A percentile compares a stretch with the other conserved stretches of the same genome.
phyloP scores from a whole-genome alignment of 2,329 filamentous ascomycete species.

The Aspergillus fumigatus region DNA sequence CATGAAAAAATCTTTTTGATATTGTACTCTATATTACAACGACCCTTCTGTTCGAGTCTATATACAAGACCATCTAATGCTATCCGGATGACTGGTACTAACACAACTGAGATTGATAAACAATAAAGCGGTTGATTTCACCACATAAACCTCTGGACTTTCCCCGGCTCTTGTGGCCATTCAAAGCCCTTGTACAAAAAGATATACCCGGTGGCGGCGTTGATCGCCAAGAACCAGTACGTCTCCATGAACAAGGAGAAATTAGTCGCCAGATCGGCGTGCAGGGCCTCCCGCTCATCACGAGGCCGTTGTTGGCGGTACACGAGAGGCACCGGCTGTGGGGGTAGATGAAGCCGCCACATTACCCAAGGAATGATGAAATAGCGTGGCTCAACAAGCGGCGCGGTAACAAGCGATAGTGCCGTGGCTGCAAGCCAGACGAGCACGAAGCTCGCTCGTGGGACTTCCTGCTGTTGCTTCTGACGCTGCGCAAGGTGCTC shows the following conservation, averaged over 20 bases:
- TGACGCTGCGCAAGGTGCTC: slow-evolving; percentile 28
- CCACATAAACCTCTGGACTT: slow-evolving; percentile 64
- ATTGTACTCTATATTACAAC: not conserved
- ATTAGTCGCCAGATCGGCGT: slow-evolving; percentile 23
- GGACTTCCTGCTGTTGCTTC: slow-evolving; percentile 21
- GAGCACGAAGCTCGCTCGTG: slow-evolving; percentile 50
- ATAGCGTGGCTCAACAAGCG: slow-evolving; percentile 91
- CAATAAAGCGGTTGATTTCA: slow-evolving; percentile 57
- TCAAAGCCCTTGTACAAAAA: slow-evolving; percentile 21
- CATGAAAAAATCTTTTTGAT: not conserved
- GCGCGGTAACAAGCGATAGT: slow-evolving; percentile 78
- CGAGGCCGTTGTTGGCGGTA: slow-evolving; percentile 24
- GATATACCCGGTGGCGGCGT: slow-evolving; percentile 25
- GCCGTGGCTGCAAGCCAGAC: slow-evolving; percentile 66
- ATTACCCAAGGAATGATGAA: slow-evolving; percentile 94
- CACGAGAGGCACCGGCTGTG: slow-evolving; percentile 28
- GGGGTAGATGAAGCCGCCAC: slow-evolving; percentile 76
- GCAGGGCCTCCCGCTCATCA: slow-evolving; percentile 20
- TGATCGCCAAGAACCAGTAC: slow-evolving; percentile 51
- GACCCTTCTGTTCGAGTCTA: not conserved
- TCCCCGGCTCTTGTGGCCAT: slow-evolving; percentile 24
- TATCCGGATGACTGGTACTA: not conserved
- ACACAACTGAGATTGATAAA: slow-evolving; percentile 34
- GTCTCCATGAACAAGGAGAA: slow-evolving; percentile 47
- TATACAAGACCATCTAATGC: not conserved